These are phyloP conservation scores for Saccharomycopsis sp. DNA, from an alignment of 805 yeast genomes.

Conservation along the genomic window DNA sequence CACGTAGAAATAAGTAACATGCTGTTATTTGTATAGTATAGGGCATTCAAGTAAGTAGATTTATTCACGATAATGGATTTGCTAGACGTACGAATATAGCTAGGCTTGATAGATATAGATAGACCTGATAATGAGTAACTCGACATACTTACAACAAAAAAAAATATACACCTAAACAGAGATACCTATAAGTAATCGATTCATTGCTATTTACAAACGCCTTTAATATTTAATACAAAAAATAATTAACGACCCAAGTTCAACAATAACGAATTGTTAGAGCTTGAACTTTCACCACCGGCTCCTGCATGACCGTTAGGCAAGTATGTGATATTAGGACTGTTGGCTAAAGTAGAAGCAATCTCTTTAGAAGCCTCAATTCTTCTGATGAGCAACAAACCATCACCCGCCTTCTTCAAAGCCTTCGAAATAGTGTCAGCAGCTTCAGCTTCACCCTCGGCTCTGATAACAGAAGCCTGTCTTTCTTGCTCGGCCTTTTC, in stretches of 20 bases:
- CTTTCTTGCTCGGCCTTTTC: conserved; percentile 97
- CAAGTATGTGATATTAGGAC: conserved; percentile 83
- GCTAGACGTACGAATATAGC: no score
- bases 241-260: conserved; percentile 17
- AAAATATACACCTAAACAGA: no score
- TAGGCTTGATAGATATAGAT: no score
- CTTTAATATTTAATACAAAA: neutral
- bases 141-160: no score
- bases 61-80: no score
- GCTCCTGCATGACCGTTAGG: conserved; percentile 39
- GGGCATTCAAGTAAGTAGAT: no score
- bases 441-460: conserved; percentile 99
- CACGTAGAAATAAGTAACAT: no score
- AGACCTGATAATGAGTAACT: neutral
- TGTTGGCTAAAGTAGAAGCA: conserved; percentile 76
- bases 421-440: conserved; percentile 95
- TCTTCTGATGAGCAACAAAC: conserved; percentile 86
- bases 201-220: no score
- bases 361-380: conserved; percentile 95
- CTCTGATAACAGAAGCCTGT: conserved; percentile 89
- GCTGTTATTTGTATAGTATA: no score
- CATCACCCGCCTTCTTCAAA: conserved; percentile 90
- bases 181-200: no score
- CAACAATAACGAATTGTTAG: conserved; percentile 16
- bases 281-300: conserved; percentile 4